Conservation (phyloP, 306 rosid genomes). For the Dicorynia guianensis region DNA sequence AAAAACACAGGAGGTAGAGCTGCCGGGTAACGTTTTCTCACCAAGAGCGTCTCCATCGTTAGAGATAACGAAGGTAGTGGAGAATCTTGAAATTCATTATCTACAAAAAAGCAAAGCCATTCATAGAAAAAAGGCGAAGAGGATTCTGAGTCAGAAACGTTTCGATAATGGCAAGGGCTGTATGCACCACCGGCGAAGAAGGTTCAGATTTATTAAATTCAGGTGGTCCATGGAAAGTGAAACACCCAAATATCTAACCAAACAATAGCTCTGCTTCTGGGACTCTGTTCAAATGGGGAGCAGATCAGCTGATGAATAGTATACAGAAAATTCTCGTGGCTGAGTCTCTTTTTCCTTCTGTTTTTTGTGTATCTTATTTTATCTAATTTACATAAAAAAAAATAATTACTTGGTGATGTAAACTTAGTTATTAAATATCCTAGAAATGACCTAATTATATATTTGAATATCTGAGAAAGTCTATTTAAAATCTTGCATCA, state of each 20-base stretch:
- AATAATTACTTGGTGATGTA: too few species aligned
- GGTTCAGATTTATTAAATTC: not conserved
- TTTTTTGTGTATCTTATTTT: too few species aligned
- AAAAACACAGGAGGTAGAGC: not conserved
- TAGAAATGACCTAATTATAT: too few species aligned
- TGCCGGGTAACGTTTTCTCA: slow-evolving; percentile 25
- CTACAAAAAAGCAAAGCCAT: not conserved
- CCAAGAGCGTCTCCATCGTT: slow-evolving; percentile 38
- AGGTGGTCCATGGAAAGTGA: not conserved
- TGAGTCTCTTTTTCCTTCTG: too few species aligned
- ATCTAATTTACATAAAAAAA: too few species aligned
- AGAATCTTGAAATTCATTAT: slow-evolving; percentile 20
- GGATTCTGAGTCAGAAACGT: not conserved
- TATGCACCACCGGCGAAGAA: not conserved
- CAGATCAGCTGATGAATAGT: too few species aligned
- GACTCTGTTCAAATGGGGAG: too few species aligned
- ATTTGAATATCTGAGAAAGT: too few species aligned
- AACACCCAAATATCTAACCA: not conserved
- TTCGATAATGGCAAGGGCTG: not conserved
- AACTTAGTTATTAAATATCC: too few species aligned
- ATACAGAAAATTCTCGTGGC: too few species aligned
- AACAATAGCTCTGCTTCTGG: too few species aligned
- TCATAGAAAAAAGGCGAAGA: not conserved
- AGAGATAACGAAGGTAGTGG: slow-evolving; percentile 28
- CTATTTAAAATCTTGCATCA: too few species aligned